Evolutionary conservation across 2,329 filamentous ascomycete species (phyloP), one percentile per base, ranked within the genome.

Genomic region (Seiridium unicorne): DNA sequence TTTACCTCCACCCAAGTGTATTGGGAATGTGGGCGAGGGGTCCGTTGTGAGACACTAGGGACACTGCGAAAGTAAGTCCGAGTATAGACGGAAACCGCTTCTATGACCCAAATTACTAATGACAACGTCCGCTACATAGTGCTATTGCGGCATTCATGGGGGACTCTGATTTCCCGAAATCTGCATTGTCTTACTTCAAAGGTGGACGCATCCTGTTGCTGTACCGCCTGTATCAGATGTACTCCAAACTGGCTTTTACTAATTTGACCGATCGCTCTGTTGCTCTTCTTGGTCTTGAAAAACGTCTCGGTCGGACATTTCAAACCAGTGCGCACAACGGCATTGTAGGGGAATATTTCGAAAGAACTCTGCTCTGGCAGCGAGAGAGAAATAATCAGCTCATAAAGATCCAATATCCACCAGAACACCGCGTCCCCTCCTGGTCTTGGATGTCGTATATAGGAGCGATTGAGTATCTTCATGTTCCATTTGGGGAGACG

Each of bases 1-100:
- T 72, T 71, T 44, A 65, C 67, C 0, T 54, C 66, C 3, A 60
- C 55, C 7, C 70, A 73, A 44, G 64, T 63, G 1, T 73, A 72
- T 48, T 73, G 63, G 54, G 69, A 72, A 51, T 71, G 70, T 13
- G 55, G 61, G 18, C 11, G 10, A 3, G 60, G 60, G 8, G 48
- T 61, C 2, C 56, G 35, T 26, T 61, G 60, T n/a, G 60, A 61
- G 57, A 61, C 57, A 4, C n/a, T 61, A 9, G 40, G 51, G 9
- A 44, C 13, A 2, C 32, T 61, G 5, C 44, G 35, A n/a, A 61
- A 59, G 60, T 59, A 59, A 59, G 60, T 40, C 18, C 18, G 18
- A 26, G 18, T 26, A 1, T 26, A 26, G 2, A 26, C 18, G 18
- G 5, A 44, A 44, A 18, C 3, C 44, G 11, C 13, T 32, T 38